phyloP scores from a whole-genome alignment of 2,329 filamentous ascomycete genomes.

The Rhexocercosporidium sp. region DNA sequence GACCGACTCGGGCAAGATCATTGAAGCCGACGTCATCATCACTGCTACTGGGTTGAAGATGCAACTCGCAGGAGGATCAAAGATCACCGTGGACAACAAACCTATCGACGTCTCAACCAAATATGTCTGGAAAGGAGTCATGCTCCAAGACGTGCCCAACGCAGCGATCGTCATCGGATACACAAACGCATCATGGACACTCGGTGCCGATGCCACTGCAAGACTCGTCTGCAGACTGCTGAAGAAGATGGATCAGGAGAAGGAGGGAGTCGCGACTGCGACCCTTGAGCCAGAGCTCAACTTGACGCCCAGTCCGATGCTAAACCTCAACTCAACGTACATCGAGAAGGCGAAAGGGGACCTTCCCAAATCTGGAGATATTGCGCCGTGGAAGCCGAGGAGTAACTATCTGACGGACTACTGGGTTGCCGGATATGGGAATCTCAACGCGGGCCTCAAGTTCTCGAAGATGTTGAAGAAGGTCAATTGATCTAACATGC shows the following conservation, averaged over 20 bases:
- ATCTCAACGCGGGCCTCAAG: conserved; percentile 34
- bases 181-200: conserved; percentile 69
- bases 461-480: conserved; percentile 29
- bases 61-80: conserved; percentile 58
- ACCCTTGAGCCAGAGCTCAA: conserved; percentile 17
- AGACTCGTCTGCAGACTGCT: conserved; percentile 36
- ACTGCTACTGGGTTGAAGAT: conserved; percentile 72
- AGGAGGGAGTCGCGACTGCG: conserved; percentile 29
- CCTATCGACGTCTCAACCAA: conserved; percentile 53
- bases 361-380: conserved; percentile 34
- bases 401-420: conserved; percentile 40
- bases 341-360: conserved; percentile 33
- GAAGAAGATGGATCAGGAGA: conserved; percentile 37
- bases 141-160: conserved; percentile 73
- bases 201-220: conserved; percentile 58
- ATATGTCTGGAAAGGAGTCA: conserved; percentile 66
- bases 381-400: conserved; percentile 37
- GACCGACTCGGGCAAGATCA: conserved; percentile 33
- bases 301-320: conserved; percentile 21
- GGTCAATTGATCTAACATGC: conserved; percentile 4
- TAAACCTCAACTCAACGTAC: conserved; percentile 39
- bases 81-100: conserved; percentile 59
- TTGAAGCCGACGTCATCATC: conserved; percentile 70
- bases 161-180: conserved; percentile 67
- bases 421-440: conserved; percentile 38